Conservation (phyloP, 2,329 filamentous ascomycete species). For the Tolypocladium cylindrosporum region DNA sequence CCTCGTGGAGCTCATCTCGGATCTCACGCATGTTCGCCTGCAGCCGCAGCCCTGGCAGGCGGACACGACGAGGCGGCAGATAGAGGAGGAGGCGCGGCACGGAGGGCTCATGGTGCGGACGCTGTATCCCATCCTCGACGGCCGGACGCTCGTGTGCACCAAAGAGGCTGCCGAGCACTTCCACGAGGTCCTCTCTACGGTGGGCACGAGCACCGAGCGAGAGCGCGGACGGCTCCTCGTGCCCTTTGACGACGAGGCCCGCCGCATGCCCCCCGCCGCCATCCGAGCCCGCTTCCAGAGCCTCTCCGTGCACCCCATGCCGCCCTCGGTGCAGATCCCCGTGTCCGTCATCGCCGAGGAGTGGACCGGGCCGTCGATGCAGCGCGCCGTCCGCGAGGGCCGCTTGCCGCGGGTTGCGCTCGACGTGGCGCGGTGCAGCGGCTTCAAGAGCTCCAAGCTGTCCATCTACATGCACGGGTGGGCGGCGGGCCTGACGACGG, state of each 20-base stretch:
- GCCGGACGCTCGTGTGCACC: conserved; percentile 25
- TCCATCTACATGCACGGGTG: conserved; percentile 30
- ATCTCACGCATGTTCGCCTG: conserved; percentile 25
- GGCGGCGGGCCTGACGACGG: conserved; percentile 20
- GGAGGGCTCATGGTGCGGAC: conserved; percentile 22
- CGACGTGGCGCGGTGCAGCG: conserved; percentile 19
- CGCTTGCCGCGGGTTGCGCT: conserved; percentile 22
- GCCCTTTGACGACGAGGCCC: conserved; percentile 11
- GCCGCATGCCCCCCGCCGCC: conserved; percentile 3
- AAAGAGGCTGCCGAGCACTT: conserved; percentile 28
- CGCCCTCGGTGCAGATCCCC: conserved; percentile 22
- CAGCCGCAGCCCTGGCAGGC: conserved; percentile 23
- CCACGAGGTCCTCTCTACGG: conserved; percentile 22
- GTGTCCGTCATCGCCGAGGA: conserved; percentile 17
- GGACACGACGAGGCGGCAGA: conserved; percentile 20
- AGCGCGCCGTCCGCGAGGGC: conserved; percentile 12
- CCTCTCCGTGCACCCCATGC: conserved; percentile 22
- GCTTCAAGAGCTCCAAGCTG: conserved; percentile 25
- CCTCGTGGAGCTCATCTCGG: conserved; percentile 29
- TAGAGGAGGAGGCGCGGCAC: conserved; percentile 21
- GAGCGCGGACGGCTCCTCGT: conserved; percentile 24
- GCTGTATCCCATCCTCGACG: conserved; percentile 23
- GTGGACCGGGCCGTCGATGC: conserved; percentile 17
- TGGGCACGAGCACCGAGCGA: conserved; percentile 26
- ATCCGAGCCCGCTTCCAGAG: conserved; percentile 18